Evolutionary conservation across 148 eudicot genomes (phyloP), one percentile per base, ranked within the genome.

Genomic region (Rhododendron vialii): DNA sequence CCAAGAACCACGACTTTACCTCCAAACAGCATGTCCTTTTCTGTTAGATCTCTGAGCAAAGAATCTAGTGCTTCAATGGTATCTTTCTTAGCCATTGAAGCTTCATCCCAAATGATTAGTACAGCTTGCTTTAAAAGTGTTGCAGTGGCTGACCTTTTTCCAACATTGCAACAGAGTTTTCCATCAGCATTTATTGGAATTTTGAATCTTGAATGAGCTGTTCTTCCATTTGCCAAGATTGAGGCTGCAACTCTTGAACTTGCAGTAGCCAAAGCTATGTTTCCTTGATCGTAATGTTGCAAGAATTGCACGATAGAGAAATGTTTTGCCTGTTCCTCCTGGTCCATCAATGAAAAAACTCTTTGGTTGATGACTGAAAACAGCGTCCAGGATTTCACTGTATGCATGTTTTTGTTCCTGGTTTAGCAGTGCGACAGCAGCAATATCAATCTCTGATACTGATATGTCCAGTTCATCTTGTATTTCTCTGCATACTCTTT

Each of bases 361-460:
- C 4, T 4, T 5, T 6, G 8, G 1, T 5, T 20, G 1, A 5
- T 22, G 22, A 22, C 1, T 5, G 7, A 20, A 20, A 6, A 59
- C n/a, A 5, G n/a, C 1, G 0, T 59, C 3, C 0, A 53, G 4
- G 14, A 53, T 53, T 13, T 3, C 3, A 0, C 3, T 15, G 3
- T 53, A 59, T 22, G n/a, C 65, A 20, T 5, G 0, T 1, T 7
- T 20, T 59, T 59, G 65, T 18, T 22, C n/a, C 0, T 59, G 9
- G 4, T 59, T 59, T 20, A 59, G 65, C n/a, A 20, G 1, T 1
- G 7, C 7, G 1, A 22, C n/a, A 5, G 2, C 0, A 0, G n/a
- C 9, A 0, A 59, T 3, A 22, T 59, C 65, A 1, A 6, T 7
- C 7, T 59, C n/a, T 5, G 65, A 59, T 1, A 59, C 8, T 1